phyloP scores from a whole-genome alignment of 805 yeast species.

The Candida anglica region DNA sequence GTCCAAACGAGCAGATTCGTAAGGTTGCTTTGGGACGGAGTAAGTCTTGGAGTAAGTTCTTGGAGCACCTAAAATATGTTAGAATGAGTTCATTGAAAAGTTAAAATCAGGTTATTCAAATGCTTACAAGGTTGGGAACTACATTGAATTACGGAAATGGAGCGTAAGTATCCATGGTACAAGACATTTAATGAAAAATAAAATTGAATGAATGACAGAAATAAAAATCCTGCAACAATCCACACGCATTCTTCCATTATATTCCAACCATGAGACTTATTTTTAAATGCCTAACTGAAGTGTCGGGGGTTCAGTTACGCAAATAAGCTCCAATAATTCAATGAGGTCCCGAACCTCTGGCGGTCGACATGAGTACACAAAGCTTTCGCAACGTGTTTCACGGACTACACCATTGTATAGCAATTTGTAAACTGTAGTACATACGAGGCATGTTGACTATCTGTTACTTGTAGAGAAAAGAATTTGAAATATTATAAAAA shows the following conservation, averaged over 20 bases:
- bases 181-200: too few species aligned
- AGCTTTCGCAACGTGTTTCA: conserved; percentile 1
- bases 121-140: too few species aligned
- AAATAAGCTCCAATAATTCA: conserved; percentile 22
- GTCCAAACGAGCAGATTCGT: conserved; percentile 99
- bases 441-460: conserved; percentile 62
- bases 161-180: too few species aligned
- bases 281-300: conserved; percentile 60
- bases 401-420: conserved; percentile 1
- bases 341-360: conserved; percentile 78
- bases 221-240: too few species aligned
- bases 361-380: conserved; percentile 2
- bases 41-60: conserved; percentile 99
- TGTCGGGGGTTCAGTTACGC: conserved; percentile 86
- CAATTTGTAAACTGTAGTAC: conserved; percentile 35
- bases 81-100: conserved; percentile 11
- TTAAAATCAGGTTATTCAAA: too few species aligned
- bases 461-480: conserved; percentile 10
- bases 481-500: not conserved
- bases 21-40: conserved; percentile 99
- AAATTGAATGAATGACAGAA: too few species aligned
- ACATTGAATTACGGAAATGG: too few species aligned
- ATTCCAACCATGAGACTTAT: conserved; percentile 3
- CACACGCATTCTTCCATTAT: too few species aligned
- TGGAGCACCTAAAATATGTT: conserved; percentile 76